Conservation (phyloP, 1,284 basidiomycete genomes). For the Ceratobasidium sp. region DNA sequence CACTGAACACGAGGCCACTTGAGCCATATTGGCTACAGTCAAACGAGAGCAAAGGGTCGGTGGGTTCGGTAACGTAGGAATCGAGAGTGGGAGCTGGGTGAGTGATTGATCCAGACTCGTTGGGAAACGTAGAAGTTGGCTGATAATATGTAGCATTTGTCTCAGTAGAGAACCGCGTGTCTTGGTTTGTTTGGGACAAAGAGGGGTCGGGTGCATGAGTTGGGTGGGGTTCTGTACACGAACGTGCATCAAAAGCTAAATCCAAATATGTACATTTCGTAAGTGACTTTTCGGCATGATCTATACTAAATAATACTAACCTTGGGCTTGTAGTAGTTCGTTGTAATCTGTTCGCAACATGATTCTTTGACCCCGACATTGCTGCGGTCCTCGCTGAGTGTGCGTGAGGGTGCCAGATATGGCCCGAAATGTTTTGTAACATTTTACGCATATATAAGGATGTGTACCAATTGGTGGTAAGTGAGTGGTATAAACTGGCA, state of each 20-base stretch:
- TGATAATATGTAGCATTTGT: neutral
- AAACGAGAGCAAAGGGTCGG: neutral
- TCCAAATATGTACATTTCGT: conserved; percentile 2
- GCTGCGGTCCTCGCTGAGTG: conserved; percentile 3
- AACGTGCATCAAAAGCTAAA: conserved; percentile 8
- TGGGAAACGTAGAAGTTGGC: neutral
- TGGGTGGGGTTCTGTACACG: neutral
- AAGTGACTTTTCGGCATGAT: conserved; percentile 2
- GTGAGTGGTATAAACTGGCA: conserved; percentile 7
- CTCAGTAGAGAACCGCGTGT: neutral
- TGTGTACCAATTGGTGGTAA: conserved; percentile 4
- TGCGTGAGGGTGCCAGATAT: conserved; percentile 4
- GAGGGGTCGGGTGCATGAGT: neutral
- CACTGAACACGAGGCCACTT: neutral
- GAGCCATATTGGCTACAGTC: neutral
- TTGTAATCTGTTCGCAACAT: conserved; percentile 16
- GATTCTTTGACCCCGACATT: conserved; percentile 3
- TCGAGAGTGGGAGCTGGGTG: neutral
- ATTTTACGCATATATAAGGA: conserved; percentile 8
- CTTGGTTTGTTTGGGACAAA: neutral
- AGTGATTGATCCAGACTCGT: conserved; percentile 1
- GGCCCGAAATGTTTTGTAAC: conserved; percentile 2
- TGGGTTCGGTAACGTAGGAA: conserved; percentile 4
- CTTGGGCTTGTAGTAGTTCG: conserved; percentile 2
- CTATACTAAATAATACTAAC: conserved; percentile 4